A percentile compares a stretch with the other conserved stretches of the same genome.
phyloP scores from a whole-genome alignment of 495 filamentous ascomycete species.

The Annulohypoxylon bovei region DNA sequence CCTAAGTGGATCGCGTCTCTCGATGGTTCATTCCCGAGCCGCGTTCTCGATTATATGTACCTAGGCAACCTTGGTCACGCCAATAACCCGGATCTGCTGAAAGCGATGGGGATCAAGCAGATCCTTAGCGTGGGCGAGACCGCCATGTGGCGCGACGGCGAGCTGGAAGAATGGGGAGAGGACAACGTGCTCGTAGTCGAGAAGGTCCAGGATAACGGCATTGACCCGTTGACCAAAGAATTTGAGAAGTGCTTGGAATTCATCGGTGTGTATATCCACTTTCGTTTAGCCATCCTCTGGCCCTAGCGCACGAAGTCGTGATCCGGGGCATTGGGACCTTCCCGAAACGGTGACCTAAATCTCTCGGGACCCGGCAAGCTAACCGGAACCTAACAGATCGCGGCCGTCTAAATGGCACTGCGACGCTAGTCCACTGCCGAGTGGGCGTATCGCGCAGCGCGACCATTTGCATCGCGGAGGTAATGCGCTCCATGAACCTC shows the following conservation, averaged over 20 bases:
- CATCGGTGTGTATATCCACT: constrained; percentile 72
- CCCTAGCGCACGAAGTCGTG: constrained; percentile 8
- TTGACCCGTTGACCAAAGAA: constrained; percentile 88
- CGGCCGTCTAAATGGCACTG: constrained; percentile 75
- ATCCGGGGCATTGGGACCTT: constrained; percentile 1
- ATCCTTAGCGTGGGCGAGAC: constrained; percentile 95
- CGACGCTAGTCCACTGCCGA: constrained; percentile 96
- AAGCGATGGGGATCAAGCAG: constrained; percentile 81
- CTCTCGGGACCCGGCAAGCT: constrained; percentile 18
- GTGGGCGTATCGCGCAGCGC: constrained; percentile 95
- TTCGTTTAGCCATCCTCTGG: neutral
- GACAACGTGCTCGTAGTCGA: constrained; percentile 83
- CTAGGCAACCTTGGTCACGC: constrained; percentile 91
- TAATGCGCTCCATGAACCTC: constrained; percentile 81
- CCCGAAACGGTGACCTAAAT: neutral
- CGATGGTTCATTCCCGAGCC: constrained; percentile 90
- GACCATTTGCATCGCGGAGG: constrained; percentile 98
- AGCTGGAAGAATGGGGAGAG: constrained; percentile 71
- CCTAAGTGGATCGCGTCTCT: constrained; percentile 85
- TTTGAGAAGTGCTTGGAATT: constrained; percentile 90
- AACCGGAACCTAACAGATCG: constrained; percentile 62
- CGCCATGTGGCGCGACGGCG: constrained; percentile 77
- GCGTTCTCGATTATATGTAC: constrained; percentile 94
- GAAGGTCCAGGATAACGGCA: constrained; percentile 94
- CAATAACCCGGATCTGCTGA: constrained; percentile 87